Percentiles rank a stretch among this genome's conserved stretches.
These are phyloP conservation scores for Kingdonia uniflora DNA, from an alignment of 164 flowering plant genomes.

Conservation along the genomic window DNA sequence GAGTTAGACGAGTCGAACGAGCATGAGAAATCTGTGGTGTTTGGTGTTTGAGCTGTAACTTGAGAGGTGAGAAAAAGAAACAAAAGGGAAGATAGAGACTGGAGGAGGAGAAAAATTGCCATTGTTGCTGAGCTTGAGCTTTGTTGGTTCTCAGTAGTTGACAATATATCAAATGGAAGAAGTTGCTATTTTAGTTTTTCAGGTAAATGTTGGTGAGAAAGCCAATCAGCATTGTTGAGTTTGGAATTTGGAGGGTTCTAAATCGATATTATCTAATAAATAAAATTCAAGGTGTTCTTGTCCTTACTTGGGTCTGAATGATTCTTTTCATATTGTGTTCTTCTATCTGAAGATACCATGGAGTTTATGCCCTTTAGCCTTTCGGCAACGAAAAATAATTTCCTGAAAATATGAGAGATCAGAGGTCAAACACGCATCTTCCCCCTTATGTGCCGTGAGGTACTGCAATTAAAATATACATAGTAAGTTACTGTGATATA, in stretches of 20 bases:
- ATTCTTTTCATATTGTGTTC: slow-evolving; percentile 11
- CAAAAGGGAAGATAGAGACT: slow-evolving; percentile 14
- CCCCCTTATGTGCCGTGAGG: too few relatives aligned
- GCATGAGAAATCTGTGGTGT: slow-evolving; percentile 36
- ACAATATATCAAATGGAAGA: background rate
- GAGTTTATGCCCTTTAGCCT: background rate
- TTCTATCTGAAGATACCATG: slow-evolving; percentile 7
- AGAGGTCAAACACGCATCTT: too few relatives aligned
- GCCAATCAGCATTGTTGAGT: slow-evolving; percentile 8
- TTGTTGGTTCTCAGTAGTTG: slow-evolving; percentile 3
- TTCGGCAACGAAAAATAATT: too few relatives aligned
- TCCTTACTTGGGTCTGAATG: slow-evolving; percentile 7
- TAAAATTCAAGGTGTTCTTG: slow-evolving; percentile 2
- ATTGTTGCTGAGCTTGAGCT: slow-evolving; percentile 18
- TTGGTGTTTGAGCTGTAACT: slow-evolving; percentile 20
- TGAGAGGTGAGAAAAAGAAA: slow-evolving; percentile 6
- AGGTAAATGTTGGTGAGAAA: background rate
- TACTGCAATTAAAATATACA: too few relatives aligned
- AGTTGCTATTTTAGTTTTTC: background rate
- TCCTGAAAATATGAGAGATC: too few relatives aligned
- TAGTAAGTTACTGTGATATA: too few relatives aligned
- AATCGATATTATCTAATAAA: slow-evolving; percentile 9
- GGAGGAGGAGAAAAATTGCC: slow-evolving; percentile 14
- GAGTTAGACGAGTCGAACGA: slow-evolving; percentile 14
- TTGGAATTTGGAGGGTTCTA: too few relatives aligned